Conservation (phyloP, 2,329 filamentous ascomycete genomes). For the Biscogniauxia mediterranea region DNA sequence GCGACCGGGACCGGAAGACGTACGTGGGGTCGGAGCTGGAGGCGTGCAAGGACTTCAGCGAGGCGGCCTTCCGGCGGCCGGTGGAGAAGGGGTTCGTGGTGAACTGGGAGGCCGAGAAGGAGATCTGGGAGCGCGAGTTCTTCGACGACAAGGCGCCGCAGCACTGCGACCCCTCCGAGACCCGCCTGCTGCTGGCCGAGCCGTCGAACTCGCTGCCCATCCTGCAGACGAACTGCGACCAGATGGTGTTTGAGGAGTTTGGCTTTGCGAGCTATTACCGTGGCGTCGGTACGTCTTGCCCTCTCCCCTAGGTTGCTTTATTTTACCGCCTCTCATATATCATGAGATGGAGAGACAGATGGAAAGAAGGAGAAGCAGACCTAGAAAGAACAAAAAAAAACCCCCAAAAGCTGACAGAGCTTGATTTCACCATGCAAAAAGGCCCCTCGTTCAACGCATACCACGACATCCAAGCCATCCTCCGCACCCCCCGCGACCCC, state of each 20-base stretch:
- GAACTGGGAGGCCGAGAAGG: constrained; percentile 94
- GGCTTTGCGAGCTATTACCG: constrained; percentile 86
- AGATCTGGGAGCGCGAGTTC: constrained; percentile 91
- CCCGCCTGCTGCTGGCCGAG: constrained; percentile 82
- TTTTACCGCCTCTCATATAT: not conserved
- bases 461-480: constrained; percentile 70
- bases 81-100: constrained; percentile 94
- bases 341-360: too few species aligned
- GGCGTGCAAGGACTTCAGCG: constrained; percentile 82
- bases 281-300: constrained; percentile 55
- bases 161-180: constrained; percentile 73
- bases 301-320: not conserved
- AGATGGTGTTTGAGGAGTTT: constrained; percentile 97
- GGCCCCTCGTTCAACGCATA: constrained; percentile 78
- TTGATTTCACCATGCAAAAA: constrained; percentile 31
- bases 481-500: constrained; percentile 56
- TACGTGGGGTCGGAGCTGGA: constrained; percentile 80
- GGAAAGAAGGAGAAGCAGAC: not conserved
- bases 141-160: constrained; percentile 66
- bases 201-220: constrained; percentile 78
- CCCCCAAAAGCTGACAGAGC: not conserved
- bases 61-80: constrained; percentile 80
- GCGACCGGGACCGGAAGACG: constrained; percentile 73
- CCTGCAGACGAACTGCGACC: constrained; percentile 86
- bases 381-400: not conserved